Percentiles rank a stretch among this genome's conserved stretches.
phyloP scores from a whole-genome alignment of 2,329 filamentous ascomycete species.

The Arthrobotrys megalospora region DNA sequence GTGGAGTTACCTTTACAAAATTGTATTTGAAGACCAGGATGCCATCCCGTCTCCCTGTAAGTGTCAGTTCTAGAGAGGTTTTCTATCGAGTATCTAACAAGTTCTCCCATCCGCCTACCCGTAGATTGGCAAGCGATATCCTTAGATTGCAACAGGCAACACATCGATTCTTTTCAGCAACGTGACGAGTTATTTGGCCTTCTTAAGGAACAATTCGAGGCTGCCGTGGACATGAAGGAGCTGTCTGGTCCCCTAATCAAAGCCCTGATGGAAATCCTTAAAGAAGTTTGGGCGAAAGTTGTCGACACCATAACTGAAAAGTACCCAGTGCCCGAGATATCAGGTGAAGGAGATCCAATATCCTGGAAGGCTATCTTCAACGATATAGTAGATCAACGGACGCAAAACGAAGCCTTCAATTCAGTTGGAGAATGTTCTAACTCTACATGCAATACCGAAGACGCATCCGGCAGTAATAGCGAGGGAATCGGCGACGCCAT shows the following conservation, averaged over 20 bases:
- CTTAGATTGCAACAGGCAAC: slow-evolving; percentile 19
- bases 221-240: slow-evolving; percentile 12
- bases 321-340: slow-evolving; percentile 1
- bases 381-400: not conserved
- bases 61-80: not conserved
- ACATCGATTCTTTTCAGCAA: slow-evolving; percentile 19
- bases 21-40: slow-evolving; percentile 23
- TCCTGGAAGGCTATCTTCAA: slow-evolving; percentile 23
- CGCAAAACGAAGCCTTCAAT: not conserved
- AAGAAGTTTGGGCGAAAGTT: slow-evolving; percentile 3
- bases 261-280: slow-evolving; percentile 1
- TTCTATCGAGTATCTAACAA: not conserved
- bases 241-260: not conserved
- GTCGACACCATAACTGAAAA: slow-evolving; percentile 24
- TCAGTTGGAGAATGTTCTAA: no score
- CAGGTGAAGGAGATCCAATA: not conserved
- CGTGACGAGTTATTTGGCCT: slow-evolving; percentile 21
- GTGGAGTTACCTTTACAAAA: slow-evolving; percentile 5
- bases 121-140: slow-evolving; percentile 37
- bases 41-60: slow-evolving; percentile 21
- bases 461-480: not conserved
- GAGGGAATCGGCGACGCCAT: not conserved
- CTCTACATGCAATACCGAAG: not conserved
- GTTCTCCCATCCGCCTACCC: no score
- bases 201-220: slow-evolving; percentile 23